These are phyloP conservation scores for Tetracladium setigerum DNA, from an alignment of 495 filamentous ascomycete genomes.

Conservation along the genomic window DNA sequence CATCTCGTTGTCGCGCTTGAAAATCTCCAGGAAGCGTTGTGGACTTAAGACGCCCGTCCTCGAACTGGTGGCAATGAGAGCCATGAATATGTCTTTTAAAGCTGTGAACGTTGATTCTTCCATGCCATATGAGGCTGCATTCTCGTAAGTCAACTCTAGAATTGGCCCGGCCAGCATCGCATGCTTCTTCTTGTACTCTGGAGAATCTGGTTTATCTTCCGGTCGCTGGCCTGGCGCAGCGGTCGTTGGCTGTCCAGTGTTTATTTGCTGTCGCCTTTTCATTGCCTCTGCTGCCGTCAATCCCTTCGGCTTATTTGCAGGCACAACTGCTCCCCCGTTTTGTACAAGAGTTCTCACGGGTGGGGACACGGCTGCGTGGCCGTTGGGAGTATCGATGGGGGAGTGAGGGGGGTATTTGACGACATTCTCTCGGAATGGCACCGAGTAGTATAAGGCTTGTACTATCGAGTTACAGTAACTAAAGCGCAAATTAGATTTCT, in stretches of 20 bases:
- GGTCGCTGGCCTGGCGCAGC: conserved; percentile 31
- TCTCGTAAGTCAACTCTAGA: conserved; percentile 72
- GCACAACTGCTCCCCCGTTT: conserved; percentile 38
- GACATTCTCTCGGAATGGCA: conserved; percentile 90
- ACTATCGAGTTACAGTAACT: conserved; percentile 98
- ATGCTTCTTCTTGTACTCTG: conserved; percentile 95
- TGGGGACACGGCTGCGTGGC: conserved; percentile 34
- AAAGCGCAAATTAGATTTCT: conserved; percentile 17
- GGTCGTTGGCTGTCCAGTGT: conserved; percentile 28
- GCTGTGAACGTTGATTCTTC: conserved; percentile 89
- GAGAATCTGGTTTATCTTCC: conserved; percentile 74
- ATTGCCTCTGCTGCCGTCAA: conserved; percentile 30
- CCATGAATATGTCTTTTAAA: conserved; percentile 93
- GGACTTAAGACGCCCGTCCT: conserved; percentile 90
- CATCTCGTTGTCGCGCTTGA: conserved; percentile 94
- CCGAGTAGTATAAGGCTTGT: conserved; percentile 93
- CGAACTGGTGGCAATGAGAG: conserved; percentile 71
- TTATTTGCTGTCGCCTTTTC: conserved; percentile 37
- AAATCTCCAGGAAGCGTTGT: conserved; percentile 84
- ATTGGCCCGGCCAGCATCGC: conserved; percentile 82
- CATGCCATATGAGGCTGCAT: conserved; percentile 79
- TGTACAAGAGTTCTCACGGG: conserved; percentile 25
- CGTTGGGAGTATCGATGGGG: conserved; percentile 37
- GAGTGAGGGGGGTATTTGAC: conserved; percentile 74
- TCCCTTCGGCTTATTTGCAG: conserved; percentile 36